Evolutionary conservation across 2,329 filamentous ascomycete species (phyloP), one percentile per base, ranked within the genome.

Genomic region (Trichophyton benhamiae): DNA sequence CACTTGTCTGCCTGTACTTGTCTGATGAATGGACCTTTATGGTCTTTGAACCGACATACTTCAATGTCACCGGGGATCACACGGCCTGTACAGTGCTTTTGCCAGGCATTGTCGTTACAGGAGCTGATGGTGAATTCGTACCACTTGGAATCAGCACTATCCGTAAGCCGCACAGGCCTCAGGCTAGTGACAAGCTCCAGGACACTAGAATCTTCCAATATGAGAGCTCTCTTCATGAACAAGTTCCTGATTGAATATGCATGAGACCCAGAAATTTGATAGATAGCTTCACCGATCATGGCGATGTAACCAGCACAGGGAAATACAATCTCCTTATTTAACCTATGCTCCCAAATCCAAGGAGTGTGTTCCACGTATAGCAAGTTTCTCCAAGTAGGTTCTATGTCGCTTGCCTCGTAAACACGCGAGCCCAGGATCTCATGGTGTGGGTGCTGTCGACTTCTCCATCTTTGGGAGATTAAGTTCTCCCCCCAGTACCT

Each of bases 331-430:
- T 75, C 66, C 0, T 67, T 67, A 0, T 69, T 65, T 0, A 81
- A 63, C 22, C 67, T 68, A 63, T 82, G 77, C 52, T 79, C 75
- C 0, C 64, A 63, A 0, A 80, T 59, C 80, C 80, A 82, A 17
- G 63, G 62, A 5, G 58, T n/a, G 52, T 64, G 59, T 15, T 52
- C 52, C 6, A 75, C 59, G 1, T 70, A 66, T 0, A 80, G 63
- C 1, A 76, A 55, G 44, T 76, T 76, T 1, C 74, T 67, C 75
- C 76, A 81, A 0, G 62, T 60, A 0, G 75, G 75, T 7, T 72
- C 66, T 1, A 67, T 48, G 11, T 65, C 62, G n/a, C 63, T 55
- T 38, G 65, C 63, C 60, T 73, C 74, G 15, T 67, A 63, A 25
- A 70, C 64, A 0, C 68, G 68, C 0, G 48, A 59, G 8, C 69